These are phyloP conservation scores for Saitozyma podzolica DNA, from an alignment of 768 basidiomycete genomes.

Conservation along the genomic window DNA sequence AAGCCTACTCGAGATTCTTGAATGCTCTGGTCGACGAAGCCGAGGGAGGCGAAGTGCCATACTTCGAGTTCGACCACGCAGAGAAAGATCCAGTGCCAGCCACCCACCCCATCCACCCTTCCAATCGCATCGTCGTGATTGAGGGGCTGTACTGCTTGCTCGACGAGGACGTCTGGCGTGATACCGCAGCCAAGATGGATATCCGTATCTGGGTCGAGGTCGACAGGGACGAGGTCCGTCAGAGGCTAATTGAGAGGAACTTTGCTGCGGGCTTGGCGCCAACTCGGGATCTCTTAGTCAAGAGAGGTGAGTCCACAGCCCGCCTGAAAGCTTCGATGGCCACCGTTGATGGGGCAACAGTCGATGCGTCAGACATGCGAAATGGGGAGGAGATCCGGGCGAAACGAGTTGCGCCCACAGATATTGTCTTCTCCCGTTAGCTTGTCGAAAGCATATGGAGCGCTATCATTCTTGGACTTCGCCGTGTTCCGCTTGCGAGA, in stretches of 20 bases:
- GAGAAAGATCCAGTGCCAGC: conserved; percentile 75
- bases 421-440: conserved; percentile 1
- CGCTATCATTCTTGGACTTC: too few relatives aligned
- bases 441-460: too few relatives aligned
- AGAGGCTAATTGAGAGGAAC: conserved; percentile 70
- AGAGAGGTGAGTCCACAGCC: conserved; percentile 9
- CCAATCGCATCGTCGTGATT: conserved; percentile 74
- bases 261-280: conserved; percentile 70
- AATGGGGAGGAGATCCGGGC: conserved; percentile 18
- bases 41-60: conserved; percentile 52
- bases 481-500: too few relatives aligned
- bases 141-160: conserved; percentile 87
- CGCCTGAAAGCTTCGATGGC: too few relatives aligned
- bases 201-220: conserved; percentile 75
- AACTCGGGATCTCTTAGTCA: conserved; percentile 58
- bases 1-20: conserved; percentile 68
- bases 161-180: conserved; percentile 66
- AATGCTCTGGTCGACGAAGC: conserved; percentile 52
- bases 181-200: conserved; percentile 66
- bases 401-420: conserved; percentile 11
- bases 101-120: conserved; percentile 60
- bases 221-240: conserved; percentile 60
- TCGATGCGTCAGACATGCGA: conserved; percentile 25
- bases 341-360: not conserved
- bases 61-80: conserved; percentile 67